Base-by-base conservation (phyloP, 169 alveolate species). In the Haemoproteus tartakovskyi region DNA sequence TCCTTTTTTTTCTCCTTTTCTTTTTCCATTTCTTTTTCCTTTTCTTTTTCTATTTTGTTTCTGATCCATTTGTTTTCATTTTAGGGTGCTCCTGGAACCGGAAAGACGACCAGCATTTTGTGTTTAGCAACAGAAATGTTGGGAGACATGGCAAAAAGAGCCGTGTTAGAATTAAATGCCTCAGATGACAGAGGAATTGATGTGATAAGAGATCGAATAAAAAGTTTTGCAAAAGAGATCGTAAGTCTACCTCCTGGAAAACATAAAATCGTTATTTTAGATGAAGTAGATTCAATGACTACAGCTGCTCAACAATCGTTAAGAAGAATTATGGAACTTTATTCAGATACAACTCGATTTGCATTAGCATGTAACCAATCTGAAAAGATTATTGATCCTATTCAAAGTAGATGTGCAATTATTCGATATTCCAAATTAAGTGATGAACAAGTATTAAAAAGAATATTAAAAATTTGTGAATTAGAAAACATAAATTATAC, bases 31-130 rank as follows among this genome's bases (percentile, higher is more conserved):
- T n/a, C n/a, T n/a, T n/a, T n/a, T n/a, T n/a, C n/a, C n/a, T n/a
- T n/a, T n/a, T n/a, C n/a, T n/a, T n/a, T n/a, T n/a, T n/a, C n/a
- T n/a, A n/a, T n/a, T n/a, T n/a, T n/a, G n/a, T n/a, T n/a, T n/a
- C n/a, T n/a, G n/a, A n/a, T n/a, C n/a, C n/a, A n/a, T n/a, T n/a
- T n/a, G n/a, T n/a, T n/a, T n/a, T n/a, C n/a, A n/a, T n/a, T n/a
- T n/a, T n/a, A n/a, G n/a, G 99, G 99, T 0, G 99, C 99, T 14
- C 99, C 99, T 6, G 99, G 97, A 12, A 92, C 97, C 21, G 98
- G 98, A 8, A 96, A 95, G 79, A 95, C 98, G 1, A 92, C 98
- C 12, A 93, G 97, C 11, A 95, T 95, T 2, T 78, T 94, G 64
- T 99, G 99, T 12, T 86, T 96, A 24, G 94, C 98, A 16, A 93